phyloP scores from a whole-genome alignment of 208 protist species.

The Naegleria lovaniensis region DNA sequence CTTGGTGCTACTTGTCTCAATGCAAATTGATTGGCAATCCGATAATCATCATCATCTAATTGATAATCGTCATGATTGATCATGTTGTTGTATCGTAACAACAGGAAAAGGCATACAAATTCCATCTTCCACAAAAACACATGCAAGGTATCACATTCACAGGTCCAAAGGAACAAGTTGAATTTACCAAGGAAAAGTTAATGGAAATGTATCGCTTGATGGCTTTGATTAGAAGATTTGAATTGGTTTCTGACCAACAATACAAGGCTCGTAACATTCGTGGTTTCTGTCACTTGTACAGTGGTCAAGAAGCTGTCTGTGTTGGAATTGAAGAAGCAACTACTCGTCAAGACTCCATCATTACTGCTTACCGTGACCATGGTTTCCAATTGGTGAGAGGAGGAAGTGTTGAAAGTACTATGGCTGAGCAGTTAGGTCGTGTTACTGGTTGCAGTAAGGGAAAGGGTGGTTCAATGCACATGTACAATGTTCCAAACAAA shows the following conservation, averaged over 20 bases:
- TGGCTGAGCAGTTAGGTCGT: constrained; percentile 81
- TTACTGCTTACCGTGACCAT: constrained; percentile 94
- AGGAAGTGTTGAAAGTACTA: constrained; percentile 69
- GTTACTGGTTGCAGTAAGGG: constrained; percentile 75
- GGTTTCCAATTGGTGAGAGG: constrained; percentile 80
- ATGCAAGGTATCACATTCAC: neutral
- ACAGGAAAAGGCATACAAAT: neutral
- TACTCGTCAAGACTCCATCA: constrained; percentile 75
- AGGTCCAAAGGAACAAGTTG: neutral
- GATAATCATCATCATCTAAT: neutral
- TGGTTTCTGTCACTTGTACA: constrained; percentile 97
- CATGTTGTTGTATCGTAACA: neutral
- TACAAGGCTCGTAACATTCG: constrained; percentile 93
- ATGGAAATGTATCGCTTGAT: constrained; percentile 64
- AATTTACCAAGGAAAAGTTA: neutral
- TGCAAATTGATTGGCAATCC: neutral
- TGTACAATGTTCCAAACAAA: constrained; percentile 78
- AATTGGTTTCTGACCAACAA: constrained; percentile 81
- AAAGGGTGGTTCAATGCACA: constrained; percentile 96
- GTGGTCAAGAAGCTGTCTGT: constrained; percentile 91
- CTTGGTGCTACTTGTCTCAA: neutral
- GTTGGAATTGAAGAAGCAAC: constrained; percentile 83
- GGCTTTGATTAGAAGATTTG: constrained; percentile 84
- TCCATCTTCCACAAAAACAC: neutral
- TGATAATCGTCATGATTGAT: neutral